Percentiles rank a stretch among this genome's conserved stretches.
These are phyloP conservation scores for Chrysosporium queenslandicum DNA, from an alignment of 2,329 filamentous ascomycete genomes.

Conservation along the genomic window DNA sequence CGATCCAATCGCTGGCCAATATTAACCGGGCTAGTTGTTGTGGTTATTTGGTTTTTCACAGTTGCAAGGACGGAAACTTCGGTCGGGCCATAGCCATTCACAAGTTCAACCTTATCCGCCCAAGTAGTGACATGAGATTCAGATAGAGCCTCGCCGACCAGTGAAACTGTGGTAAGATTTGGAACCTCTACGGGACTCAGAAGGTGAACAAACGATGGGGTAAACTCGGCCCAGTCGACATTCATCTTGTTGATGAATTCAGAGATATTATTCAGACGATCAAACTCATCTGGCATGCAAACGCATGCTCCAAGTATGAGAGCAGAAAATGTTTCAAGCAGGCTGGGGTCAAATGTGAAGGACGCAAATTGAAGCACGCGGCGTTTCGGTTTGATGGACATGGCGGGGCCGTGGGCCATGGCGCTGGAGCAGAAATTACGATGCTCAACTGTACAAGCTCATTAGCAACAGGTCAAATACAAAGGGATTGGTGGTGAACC, in stretches of 20 bases:
- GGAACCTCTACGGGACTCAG: constrained; percentile 32
- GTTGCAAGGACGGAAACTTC: constrained; percentile 30
- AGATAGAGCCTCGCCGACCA: constrained; percentile 21
- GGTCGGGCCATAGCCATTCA: constrained; percentile 34
- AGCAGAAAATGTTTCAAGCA: constrained; percentile 43
- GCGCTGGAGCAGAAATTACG: constrained; percentile 46
- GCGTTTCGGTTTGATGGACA: constrained; percentile 37
- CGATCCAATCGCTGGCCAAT: constrained; percentile 27
- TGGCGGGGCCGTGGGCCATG: constrained; percentile 40
- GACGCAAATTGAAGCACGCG: constrained; percentile 47
- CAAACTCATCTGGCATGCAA: constrained; percentile 46
- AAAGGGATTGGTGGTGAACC: constrained; percentile 21
- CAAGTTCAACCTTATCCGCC: constrained; percentile 27
- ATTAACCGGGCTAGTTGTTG: constrained; percentile 25
- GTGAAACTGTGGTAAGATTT: constrained; percentile 26
- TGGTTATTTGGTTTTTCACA: constrained; percentile 22
- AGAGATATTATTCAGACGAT: constrained; percentile 43
- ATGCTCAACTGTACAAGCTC: constrained; percentile 38
- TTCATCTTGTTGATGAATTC: constrained; percentile 40
- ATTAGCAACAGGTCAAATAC: background rate
- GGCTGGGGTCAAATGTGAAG: constrained; percentile 41
- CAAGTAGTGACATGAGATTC: constrained; percentile 26
- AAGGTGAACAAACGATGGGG: constrained; percentile 43
- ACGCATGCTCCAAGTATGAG: constrained; percentile 47
- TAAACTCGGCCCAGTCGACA: constrained; percentile 46